A percentile compares a stretch with the other conserved stretches of the same genome.
These are phyloP conservation scores for Seminavis robusta DNA, from an alignment of 108 stramenopile species.

Conservation along the genomic window DNA sequence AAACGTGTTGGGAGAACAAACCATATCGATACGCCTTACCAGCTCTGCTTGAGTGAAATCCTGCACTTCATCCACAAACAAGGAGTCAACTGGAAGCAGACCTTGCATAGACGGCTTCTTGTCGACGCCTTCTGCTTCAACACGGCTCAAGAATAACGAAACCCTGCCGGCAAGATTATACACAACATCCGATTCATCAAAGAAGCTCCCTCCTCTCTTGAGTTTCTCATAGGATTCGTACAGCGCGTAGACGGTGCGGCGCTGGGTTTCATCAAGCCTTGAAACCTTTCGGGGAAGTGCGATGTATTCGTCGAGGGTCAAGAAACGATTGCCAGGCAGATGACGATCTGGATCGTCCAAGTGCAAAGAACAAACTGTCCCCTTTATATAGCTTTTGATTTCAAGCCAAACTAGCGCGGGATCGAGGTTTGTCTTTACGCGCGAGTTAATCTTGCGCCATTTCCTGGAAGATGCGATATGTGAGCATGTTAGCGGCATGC, in stretches of 20 bases:
- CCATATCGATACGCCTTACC: too few species aligned
- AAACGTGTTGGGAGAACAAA: too few species aligned
- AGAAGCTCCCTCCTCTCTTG: constrained; percentile 24
- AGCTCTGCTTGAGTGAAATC: constrained; percentile 38
- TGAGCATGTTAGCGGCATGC: too few species aligned
- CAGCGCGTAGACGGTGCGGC: constrained; percentile 26
- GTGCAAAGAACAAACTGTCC: constrained; percentile 25
- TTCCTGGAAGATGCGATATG: too few species aligned
- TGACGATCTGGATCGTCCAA: constrained; percentile 9
- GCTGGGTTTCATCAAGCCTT: constrained; percentile 27
- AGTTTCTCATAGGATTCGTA: constrained; percentile 30
- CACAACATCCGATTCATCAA: constrained; percentile 37
- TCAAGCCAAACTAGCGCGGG: constrained; percentile 29
- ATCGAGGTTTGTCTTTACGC: constrained; percentile 15
- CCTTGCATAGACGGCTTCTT: neutral
- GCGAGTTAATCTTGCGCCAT: constrained; percentile 30
- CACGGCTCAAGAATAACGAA: too few species aligned
- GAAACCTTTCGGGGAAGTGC: constrained; percentile 36
- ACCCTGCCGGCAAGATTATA: constrained; percentile 42
- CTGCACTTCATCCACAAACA: constrained; percentile 43
- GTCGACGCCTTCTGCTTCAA: neutral
- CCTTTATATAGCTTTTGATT: constrained; percentile 41
- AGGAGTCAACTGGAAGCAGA: constrained; percentile 21
- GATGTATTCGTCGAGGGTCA: constrained; percentile 35
- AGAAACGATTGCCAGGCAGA: constrained; percentile 19